Evolutionary conservation across 2,329 filamentous ascomycete genomes (phyloP).

Genomic region (Diaporthe destruens): DNA sequence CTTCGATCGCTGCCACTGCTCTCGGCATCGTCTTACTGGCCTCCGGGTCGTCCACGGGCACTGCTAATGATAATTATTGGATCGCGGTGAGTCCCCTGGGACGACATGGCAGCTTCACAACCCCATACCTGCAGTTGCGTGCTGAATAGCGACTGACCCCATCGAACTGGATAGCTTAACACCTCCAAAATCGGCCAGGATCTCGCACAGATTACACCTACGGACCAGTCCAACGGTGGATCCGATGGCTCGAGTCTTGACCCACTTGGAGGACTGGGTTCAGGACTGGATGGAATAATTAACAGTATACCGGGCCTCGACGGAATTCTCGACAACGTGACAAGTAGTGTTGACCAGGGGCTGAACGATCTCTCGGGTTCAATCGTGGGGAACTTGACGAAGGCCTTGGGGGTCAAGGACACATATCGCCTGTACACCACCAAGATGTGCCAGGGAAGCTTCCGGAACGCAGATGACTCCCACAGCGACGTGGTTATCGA

Average conservation of each 20-base stretch:
- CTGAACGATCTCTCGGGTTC: conserved; percentile 45
- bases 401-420: conserved; percentile 44
- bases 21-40: conserved; percentile 27
- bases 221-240: conserved; percentile 29
- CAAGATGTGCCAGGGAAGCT: conserved; percentile 44
- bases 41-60: conserved; percentile 28
- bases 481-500: conserved; percentile 38
- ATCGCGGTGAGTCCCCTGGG: conserved; percentile 8
- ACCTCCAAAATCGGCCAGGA: conserved; percentile 43
- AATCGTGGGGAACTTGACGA: conserved; percentile 44
- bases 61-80: conserved; percentile 28
- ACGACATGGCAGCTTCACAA: neutral
- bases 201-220: conserved; percentile 41
- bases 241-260: conserved; percentile 20
- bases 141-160: neutral
- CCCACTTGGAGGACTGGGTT: conserved; percentile 25
- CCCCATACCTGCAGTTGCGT: neutral
- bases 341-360: conserved; percentile 41
- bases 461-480: conserved; percentile 27
- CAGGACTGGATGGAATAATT: conserved; percentile 34
- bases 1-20: conserved; percentile 24
- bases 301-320: conserved; percentile 38
- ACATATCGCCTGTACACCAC: conserved; percentile 44
- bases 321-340: conserved; percentile 43
- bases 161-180: conserved; percentile 38